Percentiles rank a stretch among this genome's conserved stretches.
phyloP scores from a whole-genome alignment of 2,329 filamentous ascomycete species.

The Cryphonectria nitschkei region DNA sequence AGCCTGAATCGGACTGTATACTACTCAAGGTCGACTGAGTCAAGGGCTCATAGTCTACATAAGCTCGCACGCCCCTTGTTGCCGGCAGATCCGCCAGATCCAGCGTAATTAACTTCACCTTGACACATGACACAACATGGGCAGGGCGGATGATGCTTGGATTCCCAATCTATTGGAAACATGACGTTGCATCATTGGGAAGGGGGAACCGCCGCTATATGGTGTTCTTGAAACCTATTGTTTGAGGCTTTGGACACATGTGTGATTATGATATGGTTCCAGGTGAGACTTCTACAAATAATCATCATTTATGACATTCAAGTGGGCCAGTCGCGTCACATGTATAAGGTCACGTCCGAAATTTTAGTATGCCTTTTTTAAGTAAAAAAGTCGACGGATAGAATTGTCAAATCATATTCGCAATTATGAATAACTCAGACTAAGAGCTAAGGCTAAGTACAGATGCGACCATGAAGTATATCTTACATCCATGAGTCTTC shows the following conservation, averaged over 20 bases:
- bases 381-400: not conserved
- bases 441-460: not conserved
- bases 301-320: too few species aligned
- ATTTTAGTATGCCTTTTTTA: not conserved
- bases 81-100: not conserved
- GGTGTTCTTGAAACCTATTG: not conserved
- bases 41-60: not conserved
- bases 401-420: not conserved
- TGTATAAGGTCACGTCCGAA: not conserved
- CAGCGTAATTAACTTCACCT: not conserved
- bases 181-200: not conserved
- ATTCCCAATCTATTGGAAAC: not conserved
- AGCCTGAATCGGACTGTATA: not conserved
- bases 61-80: not conserved
- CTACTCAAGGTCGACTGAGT: not conserved
- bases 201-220: too few species aligned
- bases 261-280: not conserved
- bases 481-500: not conserved
- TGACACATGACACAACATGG: not conserved
- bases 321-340: not conserved
- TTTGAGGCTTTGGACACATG: not conserved
- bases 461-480: not conserved
- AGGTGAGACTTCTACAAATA: not conserved
- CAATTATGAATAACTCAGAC: not conserved
- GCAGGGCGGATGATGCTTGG: not conserved